phyloP scores from a whole-genome alignment of 306 rosid species.

The Castanopsis chinensis region DNA sequence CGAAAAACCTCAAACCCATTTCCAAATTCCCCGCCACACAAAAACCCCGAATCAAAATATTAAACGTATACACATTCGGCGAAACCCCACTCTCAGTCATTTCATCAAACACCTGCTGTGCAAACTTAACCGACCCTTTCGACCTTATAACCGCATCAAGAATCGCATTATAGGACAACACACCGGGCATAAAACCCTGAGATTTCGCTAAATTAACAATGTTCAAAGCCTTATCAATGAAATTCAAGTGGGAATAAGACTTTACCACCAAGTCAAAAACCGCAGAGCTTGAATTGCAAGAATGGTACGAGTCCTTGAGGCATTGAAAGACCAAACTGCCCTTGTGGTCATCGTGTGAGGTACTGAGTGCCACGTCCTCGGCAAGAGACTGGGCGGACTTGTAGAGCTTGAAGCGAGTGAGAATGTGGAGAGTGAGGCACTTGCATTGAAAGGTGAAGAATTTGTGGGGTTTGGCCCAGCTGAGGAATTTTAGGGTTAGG shows the following conservation, averaged over 20 bases:
- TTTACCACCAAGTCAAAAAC: conserved; percentile 72
- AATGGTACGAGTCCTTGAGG: conserved; percentile 53
- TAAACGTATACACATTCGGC: conserved; percentile 73
- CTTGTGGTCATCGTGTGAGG: conserved; percentile 36
- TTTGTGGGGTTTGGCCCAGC: conserved; percentile 52
- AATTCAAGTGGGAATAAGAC: conserved; percentile 56
- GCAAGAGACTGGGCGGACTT: conserved; percentile 71
- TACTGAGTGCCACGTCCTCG: conserved; percentile 41
- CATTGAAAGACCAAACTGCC: conserved; percentile 48
- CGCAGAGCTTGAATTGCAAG: conserved; percentile 61
- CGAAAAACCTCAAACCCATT: conserved; percentile 44
- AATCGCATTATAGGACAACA: conserved; percentile 65
- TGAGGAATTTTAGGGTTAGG: conserved; percentile 54
- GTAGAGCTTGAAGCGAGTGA: conserved; percentile 77
- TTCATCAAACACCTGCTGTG: conserved; percentile 48
- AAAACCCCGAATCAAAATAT: conserved; percentile 74
- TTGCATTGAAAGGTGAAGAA: conserved; percentile 64
- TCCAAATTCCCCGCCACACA: conserved; percentile 47
- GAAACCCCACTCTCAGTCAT: conserved; percentile 58
- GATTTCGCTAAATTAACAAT: conserved; percentile 49
- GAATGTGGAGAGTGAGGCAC: conserved; percentile 81
- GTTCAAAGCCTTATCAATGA: conserved; percentile 45
- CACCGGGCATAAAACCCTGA: conserved; percentile 65
- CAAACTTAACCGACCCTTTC: conserved; percentile 33
- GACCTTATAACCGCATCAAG: conserved; percentile 50